A percentile compares a stretch with the other conserved stretches of the same genome.
These are phyloP conservation scores for Oryza nivara DNA, from an alignment of 176 grass and related monocot species.

Conservation along the genomic window DNA sequence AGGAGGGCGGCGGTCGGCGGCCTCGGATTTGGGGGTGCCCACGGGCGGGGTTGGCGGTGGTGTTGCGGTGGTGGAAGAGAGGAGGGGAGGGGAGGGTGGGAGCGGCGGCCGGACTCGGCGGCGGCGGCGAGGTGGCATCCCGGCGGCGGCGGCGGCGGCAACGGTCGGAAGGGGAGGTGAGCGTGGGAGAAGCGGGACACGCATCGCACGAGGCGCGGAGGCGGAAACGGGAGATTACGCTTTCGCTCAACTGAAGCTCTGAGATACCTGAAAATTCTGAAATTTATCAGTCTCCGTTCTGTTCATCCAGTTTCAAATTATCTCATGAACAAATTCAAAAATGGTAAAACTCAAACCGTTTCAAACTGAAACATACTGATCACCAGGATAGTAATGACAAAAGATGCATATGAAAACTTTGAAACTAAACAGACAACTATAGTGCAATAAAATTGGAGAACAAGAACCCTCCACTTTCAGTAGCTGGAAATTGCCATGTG, in stretches of 20 bases:
- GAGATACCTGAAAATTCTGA: too few species aligned
- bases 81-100: conserved; percentile 15
- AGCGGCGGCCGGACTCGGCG: not conserved
- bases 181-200: conserved; percentile 22
- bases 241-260: not conserved
- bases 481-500: too few species aligned
- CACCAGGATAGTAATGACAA: too few species aligned
- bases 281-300: too few species aligned
- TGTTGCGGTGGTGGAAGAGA: conserved; percentile 1
- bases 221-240: not conserved
- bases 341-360: too few species aligned
- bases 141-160: conserved; percentile 40
- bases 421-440: too few species aligned
- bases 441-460: too few species aligned
- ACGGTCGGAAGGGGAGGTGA: conserved; percentile 31
- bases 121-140: conserved; percentile 32
- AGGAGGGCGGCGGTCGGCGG: not conserved
- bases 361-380: too few species aligned
- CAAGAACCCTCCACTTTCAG: too few species aligned
- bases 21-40: conserved; percentile 36
- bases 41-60: not conserved
- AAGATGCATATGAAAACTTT: too few species aligned
- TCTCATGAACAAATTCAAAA: too few species aligned
- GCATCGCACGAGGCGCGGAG: conserved; percentile 34
- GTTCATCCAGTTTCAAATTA: too few species aligned